Evolutionary conservation across 768 basidiomycete species (phyloP), one percentile per base, ranked within the genome.

Genomic region (Mycena floridula): DNA sequence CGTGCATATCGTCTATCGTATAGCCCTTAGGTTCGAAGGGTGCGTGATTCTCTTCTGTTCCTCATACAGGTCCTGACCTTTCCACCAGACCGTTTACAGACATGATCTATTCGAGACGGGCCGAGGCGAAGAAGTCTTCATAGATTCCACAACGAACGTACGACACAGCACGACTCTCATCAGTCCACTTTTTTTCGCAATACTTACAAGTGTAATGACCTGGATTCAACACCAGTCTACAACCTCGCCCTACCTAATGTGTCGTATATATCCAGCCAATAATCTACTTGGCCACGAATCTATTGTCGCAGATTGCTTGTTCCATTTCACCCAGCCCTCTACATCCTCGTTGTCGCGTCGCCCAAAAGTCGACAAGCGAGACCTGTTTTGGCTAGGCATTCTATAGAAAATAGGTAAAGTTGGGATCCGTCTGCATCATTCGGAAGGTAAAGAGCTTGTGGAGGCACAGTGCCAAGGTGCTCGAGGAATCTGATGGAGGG

Each of bases 321-420:
- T n/a, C n/a, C n/a, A n/a, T n/a, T n/a, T n/a, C n/a, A n/a, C n/a
- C n/a, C n/a, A n/a, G n/a, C n/a, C n/a, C n/a, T n/a, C n/a, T n/a
- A n/a, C n/a, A n/a, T n/a, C n/a, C n/a, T n/a, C n/a, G n/a, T n/a
- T n/a, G n/a, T 21, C 93, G 76, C 0, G 92, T 92, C 8, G 96
- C 96, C 25, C 96, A 95, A 55, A 98, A 98, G 63, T 99, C 96
- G 42, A 99, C 87, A 21, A 99, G 68, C 52, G 88, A 89, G 26
- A 94, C 68, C 82, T 89, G 48, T 30, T 25, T 4, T 28, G 24
- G 27, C 20, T 30, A 20, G 16, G 70, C 54, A 60, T 93, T 86
- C 82, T 89, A 97, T 20, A 99, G 68, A 67, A 99, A 98, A 62
- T 98, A 98, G 7, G 90, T 88, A 89, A 90, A 98, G 55, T 99